These are phyloP conservation scores for Phaffia australis DNA, from an alignment of 768 basidiomycete genomes.

Conservation along the genomic window DNA sequence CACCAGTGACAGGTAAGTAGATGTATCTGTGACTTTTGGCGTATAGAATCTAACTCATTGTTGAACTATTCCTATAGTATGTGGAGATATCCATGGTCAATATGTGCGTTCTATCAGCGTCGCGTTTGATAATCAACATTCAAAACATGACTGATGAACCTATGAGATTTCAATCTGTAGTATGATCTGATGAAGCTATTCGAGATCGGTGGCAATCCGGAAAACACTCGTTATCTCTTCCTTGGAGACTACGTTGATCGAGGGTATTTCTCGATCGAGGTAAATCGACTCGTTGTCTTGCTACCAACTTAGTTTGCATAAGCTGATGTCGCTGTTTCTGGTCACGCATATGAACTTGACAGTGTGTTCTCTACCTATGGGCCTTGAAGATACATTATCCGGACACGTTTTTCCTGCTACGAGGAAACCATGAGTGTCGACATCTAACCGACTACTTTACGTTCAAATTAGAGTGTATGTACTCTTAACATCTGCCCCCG, in stretches of 20 bases:
- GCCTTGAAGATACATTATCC: constrained; percentile 27
- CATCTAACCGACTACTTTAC: constrained; percentile 27
- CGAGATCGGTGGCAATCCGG: constrained; percentile 88
- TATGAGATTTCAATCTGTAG: constrained; percentile 40
- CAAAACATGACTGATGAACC: neutral
- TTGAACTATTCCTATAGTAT: constrained; percentile 47
- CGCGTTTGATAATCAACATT: neutral
- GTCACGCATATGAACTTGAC: neutral
- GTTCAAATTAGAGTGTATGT: constrained; percentile 27
- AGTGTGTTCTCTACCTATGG: constrained; percentile 27
- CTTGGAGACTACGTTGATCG: constrained; percentile 25
- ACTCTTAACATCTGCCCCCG: neutral
- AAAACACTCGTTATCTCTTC: constrained; percentile 66
- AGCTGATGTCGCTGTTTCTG: neutral
- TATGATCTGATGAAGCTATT: constrained; percentile 93
- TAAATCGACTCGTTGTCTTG: neutral
- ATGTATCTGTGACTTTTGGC: neutral
- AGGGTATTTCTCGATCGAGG: constrained; percentile 25
- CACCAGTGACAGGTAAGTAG: constrained; percentile 82
- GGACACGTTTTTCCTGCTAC: constrained; percentile 19
- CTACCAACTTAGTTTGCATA: neutral
- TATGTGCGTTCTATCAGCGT: constrained; percentile 50
- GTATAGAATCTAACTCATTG: neutral
- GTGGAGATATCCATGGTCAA: constrained; percentile 98
- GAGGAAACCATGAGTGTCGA: constrained; percentile 27